Evolutionary conservation across 2,329 filamentous ascomycete species (phyloP), one percentile per base, ranked within the genome.

Genomic region (Thielaviopsis populi): DNA sequence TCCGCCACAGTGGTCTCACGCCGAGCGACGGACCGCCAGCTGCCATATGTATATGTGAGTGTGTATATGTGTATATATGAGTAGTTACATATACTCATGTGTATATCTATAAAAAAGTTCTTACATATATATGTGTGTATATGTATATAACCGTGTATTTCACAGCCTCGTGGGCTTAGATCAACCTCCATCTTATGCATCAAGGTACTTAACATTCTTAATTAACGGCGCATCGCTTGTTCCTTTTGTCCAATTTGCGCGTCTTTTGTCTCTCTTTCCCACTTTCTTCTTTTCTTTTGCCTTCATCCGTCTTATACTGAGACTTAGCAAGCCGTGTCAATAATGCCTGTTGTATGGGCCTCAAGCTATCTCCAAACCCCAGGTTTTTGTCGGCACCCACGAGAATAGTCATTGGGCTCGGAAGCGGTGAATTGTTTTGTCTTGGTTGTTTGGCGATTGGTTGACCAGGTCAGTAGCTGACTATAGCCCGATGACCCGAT

Each of bases 81-180:
- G n/a, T n/a, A n/a, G n/a, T n/a, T n/a, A n/a, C n/a, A n/a, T n/a
- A n/a, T n/a, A n/a, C n/a, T n/a, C n/a, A n/a, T n/a, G n/a, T n/a
- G n/a, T n/a, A n/a, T n/a, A n/a, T n/a, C n/a, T n/a, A n/a, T n/a
- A n/a, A n/a, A n/a, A n/a, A n/a, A n/a, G n/a, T n/a, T n/a, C n/a
- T n/a, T n/a, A n/a, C n/a, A n/a, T n/a, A n/a, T n/a, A n/a, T n/a
- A n/a, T n/a, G n/a, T n/a, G n/a, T n/a, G n/a, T n/a, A n/a, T n/a
- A n/a, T n/a, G n/a, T n/a, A n/a, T n/a, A n/a, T n/a, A n/a, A n/a
- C n/a, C 10, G 33, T 56, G 27, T 19, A 56, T 37, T 56, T 56
- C 53, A 56, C 53, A 37, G 53, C 53, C 53, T 56, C 37, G 53
- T 37, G 53, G 53, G 53, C 37, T 56, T 37, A 37, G 53, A 56